Percentiles rank a stretch among this genome's conserved stretches.
These are phyloP conservation scores for Quercus engelmannii DNA, from an alignment of 306 rosid genomes.

Conservation along the genomic window DNA sequence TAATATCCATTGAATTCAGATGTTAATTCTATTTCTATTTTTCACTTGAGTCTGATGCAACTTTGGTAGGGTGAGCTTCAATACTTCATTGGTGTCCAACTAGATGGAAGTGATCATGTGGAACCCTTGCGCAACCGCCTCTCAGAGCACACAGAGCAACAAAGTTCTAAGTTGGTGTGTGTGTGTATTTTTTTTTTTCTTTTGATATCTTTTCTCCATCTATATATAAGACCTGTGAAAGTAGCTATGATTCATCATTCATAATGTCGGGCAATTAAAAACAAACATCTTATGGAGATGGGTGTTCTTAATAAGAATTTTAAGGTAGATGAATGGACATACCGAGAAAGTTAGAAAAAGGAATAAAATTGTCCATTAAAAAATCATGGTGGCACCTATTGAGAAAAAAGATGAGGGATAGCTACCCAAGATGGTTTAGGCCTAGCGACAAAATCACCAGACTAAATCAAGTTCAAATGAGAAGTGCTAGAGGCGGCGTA, in stretches of 20 bases:
- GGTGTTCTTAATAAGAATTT: neutral
- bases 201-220: neutral
- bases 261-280: neutral
- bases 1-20: neutral
- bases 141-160: conserved; percentile 57
- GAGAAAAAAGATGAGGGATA: neutral
- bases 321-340: neutral
- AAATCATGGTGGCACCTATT: neutral
- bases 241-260: neutral
- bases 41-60: conserved; percentile 7
- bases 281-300: neutral
- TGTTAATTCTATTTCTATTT: conserved; percentile 1
- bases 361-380: neutral
- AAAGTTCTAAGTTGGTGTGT: conserved; percentile 68
- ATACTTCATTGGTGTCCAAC: conserved; percentile 93
- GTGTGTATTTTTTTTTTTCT: neutral
- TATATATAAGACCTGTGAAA: neutral
- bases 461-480: neutral
- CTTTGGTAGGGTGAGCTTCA: conserved; percentile 84
- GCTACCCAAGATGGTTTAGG: neutral
- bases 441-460: neutral
- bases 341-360: neutral
- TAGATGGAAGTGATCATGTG: conserved; percentile 88
- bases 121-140: conserved; percentile 64
- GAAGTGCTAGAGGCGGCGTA: neutral